Evolutionary conservation across 768 basidiomycete genomes (phyloP).

Genomic region (Mycena belliarum): DNA sequence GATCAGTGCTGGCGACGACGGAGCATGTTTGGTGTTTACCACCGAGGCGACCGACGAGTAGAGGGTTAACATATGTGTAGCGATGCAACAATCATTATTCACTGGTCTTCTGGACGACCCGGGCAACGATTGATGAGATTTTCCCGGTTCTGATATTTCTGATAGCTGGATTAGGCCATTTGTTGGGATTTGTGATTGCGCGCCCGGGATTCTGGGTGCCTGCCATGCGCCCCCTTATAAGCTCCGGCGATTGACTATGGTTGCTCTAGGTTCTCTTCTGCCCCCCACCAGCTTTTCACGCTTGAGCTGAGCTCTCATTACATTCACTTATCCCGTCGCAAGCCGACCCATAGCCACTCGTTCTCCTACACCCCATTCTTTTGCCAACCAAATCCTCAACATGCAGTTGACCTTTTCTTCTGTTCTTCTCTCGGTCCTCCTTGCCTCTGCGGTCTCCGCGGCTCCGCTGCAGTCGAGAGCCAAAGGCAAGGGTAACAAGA

Average conservation of each 20-base stretch:
- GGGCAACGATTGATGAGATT: slow-evolving; percentile 11
- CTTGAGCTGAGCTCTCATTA: slow-evolving; percentile 22
- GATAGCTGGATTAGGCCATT: not conserved
- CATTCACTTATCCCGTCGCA: slow-evolving; percentile 21
- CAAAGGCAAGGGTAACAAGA: not conserved
- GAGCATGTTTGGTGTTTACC: slow-evolving; percentile 79
- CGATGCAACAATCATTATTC: no score
- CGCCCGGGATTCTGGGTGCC: no score
- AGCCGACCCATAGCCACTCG: slow-evolving; percentile 22
- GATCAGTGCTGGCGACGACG: slow-evolving; percentile 91
- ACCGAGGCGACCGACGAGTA: slow-evolving; percentile 49
- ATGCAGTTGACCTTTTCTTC: slow-evolving; percentile 25
- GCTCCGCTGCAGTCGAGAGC: slow-evolving; percentile 11
- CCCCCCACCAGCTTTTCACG: slow-evolving; percentile 14
- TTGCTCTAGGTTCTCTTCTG: slow-evolving; percentile 18
- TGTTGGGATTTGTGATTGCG: no score
- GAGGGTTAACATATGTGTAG: no score
- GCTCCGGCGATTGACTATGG: not conserved
- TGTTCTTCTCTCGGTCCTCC: slow-evolving; percentile 21
- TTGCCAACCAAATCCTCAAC: slow-evolving; percentile 2
- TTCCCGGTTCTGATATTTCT: not conserved
- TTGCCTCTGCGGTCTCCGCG: slow-evolving; percentile 17
- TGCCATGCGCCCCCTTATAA: slow-evolving; percentile 3
- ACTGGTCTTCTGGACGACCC: not conserved
- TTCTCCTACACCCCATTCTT: slow-evolving; percentile 12